phyloP scores from a whole-genome alignment of 805 yeast genomes.

The Vanderwaltozyma polyspora region DNA sequence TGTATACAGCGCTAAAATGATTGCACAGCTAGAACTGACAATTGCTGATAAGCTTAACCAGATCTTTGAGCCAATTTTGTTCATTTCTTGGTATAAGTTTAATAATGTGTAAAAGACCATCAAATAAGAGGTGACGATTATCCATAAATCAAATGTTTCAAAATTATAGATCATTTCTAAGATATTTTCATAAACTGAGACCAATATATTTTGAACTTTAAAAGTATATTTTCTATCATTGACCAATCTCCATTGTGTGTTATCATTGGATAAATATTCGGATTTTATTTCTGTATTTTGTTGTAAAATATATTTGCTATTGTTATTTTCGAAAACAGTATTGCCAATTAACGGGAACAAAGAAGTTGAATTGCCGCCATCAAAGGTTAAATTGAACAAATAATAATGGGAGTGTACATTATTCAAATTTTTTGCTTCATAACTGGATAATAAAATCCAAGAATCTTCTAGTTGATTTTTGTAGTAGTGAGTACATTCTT shows the following conservation, averaged over 20 bases:
- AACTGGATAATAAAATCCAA: constrained; percentile 15
- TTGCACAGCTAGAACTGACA: constrained; percentile 70
- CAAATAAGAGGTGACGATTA: constrained; percentile 67
- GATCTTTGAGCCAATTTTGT: constrained; percentile 64
- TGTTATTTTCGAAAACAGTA: constrained; percentile 16
- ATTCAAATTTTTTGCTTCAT: constrained; percentile 9
- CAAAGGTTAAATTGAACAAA: constrained; percentile 20
- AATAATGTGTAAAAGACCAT: constrained; percentile 82
- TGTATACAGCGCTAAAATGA: constrained; percentile 63
- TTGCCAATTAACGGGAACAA: constrained; percentile 18
- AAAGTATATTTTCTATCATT: constrained; percentile 40
- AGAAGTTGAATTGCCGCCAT: constrained; percentile 3
- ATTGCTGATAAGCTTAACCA: constrained; percentile 79
- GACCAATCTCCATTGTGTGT: constrained; percentile 51
- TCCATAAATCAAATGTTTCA: constrained; percentile 71
- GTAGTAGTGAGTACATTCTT: constrained; percentile 19
- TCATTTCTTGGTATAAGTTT: constrained; percentile 67
- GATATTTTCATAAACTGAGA: constrained; percentile 31
- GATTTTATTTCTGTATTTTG: constrained; percentile 12
- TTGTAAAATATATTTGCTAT: constrained; percentile 16
- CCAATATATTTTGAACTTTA: constrained; percentile 43
- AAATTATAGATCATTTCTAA: constrained; percentile 49
- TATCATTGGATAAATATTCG: constrained; percentile 26
- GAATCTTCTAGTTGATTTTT: constrained; percentile 8
- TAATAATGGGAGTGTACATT: constrained; percentile 21